Evolutionary conservation across 2,329 filamentous ascomycete species (phyloP), one percentile per base, ranked within the genome.

Genomic region (Exserohilum turcica): DNA sequence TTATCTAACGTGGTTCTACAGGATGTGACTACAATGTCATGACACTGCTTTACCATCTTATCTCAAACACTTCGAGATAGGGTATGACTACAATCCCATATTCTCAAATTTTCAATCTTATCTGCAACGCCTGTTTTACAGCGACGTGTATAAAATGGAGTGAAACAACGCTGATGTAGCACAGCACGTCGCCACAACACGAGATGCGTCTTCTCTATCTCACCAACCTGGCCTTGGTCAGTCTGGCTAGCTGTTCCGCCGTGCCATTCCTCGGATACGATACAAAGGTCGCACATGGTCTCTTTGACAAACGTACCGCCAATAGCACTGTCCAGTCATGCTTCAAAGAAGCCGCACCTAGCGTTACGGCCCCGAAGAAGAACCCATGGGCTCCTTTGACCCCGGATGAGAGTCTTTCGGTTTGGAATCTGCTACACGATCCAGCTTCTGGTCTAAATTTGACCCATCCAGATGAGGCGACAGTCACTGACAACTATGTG

Each of bases 401-500:
- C 2, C 58, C 71, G 0, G 69, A 76, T 21, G 79, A 82, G 42
- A 78, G 76, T 47, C 46, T 74, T 0, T 75, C 75, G 2, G 76
- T 82, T 13, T 79, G 75, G 69, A 74, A 76, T 28, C 66, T 78
- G 19, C 68, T 80, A 7, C 76, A 78, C 49, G 72, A 76, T 38
- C 73, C 74, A 8, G 60, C 63, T 0, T 66, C 69, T 10, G 77
- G 76, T 1, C 65, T 82, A 39, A 82, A 82, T 60, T 65, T 82
- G 50, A 82, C 79, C 0, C 40, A 68, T 6, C 74, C 76, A 0
- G 64, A 57, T 2, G 58, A 68, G 7, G 76, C 78, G 6, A 67
- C 59, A 5, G 57, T 74, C 6, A 77, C 74, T 2, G 78, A 82
- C 59, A 82, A 81, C 63, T 76, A 76, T 44, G 72, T 82, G 33